phyloP scores from a whole-genome alignment of 2,329 filamentous ascomycete genomes.

The Microthyrium microscopicum region DNA sequence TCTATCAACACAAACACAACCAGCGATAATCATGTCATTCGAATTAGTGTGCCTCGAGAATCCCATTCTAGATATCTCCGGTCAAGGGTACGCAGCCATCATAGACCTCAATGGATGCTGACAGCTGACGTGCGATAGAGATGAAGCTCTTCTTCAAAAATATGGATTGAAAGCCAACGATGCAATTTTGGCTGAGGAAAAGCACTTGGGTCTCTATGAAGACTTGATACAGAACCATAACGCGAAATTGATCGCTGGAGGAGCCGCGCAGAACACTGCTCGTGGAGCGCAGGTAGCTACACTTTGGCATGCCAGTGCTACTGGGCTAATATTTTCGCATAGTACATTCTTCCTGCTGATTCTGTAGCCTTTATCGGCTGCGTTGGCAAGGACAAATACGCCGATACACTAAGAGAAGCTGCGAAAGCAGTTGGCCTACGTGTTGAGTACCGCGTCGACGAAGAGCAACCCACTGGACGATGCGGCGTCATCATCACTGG shows the following conservation, averaged over 20 bases:
- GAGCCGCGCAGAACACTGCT: slow-evolving; percentile 93
- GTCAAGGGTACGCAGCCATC: slow-evolving; percentile 37
- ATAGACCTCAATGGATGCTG: slow-evolving; percentile 7
- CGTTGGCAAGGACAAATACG: slow-evolving; percentile 91
- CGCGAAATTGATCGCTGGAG: slow-evolving; percentile 87
- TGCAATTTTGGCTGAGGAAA: slow-evolving; percentile 85
- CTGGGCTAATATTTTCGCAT: slow-evolving; percentile 1
- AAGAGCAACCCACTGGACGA: slow-evolving; percentile 68
- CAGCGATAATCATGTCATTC: too few species aligned
- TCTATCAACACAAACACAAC: slow-evolving; percentile 53
- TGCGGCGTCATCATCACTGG: slow-evolving; percentile 96
- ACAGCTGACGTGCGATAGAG: slow-evolving; percentile 30
- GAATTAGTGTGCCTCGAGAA: slow-evolving; percentile 91
- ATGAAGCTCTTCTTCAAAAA: slow-evolving; percentile 74
- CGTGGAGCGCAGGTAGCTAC: slow-evolving; percentile 60
- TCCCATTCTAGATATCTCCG: slow-evolving; percentile 95
- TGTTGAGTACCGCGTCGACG: slow-evolving; percentile 88
- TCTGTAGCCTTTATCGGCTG: slow-evolving; percentile 88
- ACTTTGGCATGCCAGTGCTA: background rate
- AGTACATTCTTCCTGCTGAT: slow-evolving; percentile 82
- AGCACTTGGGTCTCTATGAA: slow-evolving; percentile 81
- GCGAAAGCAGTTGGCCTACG: slow-evolving; percentile 77
- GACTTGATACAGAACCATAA: slow-evolving; percentile 85
- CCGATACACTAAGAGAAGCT: slow-evolving; percentile 70
- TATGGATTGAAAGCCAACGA: slow-evolving; percentile 92